phyloP scores from a whole-genome alignment of 495 filamentous ascomycete genomes.

The Aspergillus ostianus region DNA sequence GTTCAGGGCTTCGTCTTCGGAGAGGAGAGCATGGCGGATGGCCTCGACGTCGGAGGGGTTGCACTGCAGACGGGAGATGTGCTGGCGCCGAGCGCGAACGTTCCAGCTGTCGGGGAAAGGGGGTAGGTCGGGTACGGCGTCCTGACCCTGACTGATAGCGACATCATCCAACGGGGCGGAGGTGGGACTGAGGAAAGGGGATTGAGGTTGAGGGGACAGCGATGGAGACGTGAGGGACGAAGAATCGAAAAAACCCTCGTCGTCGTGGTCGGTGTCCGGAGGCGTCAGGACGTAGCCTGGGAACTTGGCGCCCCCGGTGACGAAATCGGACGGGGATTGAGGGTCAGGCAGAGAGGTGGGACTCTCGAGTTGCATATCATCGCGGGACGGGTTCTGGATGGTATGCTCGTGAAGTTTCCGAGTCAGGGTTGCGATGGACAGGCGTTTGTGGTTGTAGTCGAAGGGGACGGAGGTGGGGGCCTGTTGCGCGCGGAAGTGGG shows the following conservation, averaged over 20 bases:
- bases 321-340: constrained; percentile 17
- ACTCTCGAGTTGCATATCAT: constrained; percentile 9
- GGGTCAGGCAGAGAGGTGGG: constrained; percentile 10
- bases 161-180: constrained; percentile 30
- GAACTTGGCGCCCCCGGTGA: constrained; percentile 17
- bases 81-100: constrained; percentile 42
- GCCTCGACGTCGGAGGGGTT: constrained; percentile 36
- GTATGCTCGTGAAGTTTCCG: constrained; percentile 48
- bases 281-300: constrained; percentile 41
- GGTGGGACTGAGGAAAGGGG: constrained; percentile 37
- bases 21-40: constrained; percentile 33
- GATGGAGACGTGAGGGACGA: constrained; percentile 25
- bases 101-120: constrained; percentile 6
- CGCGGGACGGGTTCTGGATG: constrained; percentile 26
- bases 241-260: constrained; percentile 33
- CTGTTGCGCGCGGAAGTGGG: constrained; percentile 36
- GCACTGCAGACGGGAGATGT: constrained; percentile 44
- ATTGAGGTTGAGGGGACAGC: constrained; percentile 19
- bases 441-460: constrained; percentile 40
- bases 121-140: constrained; percentile 14
- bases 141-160: constrained; percentile 5
- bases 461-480: constrained; percentile 47
- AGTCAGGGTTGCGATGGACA: constrained; percentile 45
- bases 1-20: constrained; percentile 20
- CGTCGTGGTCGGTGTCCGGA: constrained; percentile 44